Percentiles rank a stretch among this genome's conserved stretches.
These are phyloP conservation scores for Solanum chmielewskii DNA, from an alignment of 257 asterid species.

Conservation along the genomic window DNA sequence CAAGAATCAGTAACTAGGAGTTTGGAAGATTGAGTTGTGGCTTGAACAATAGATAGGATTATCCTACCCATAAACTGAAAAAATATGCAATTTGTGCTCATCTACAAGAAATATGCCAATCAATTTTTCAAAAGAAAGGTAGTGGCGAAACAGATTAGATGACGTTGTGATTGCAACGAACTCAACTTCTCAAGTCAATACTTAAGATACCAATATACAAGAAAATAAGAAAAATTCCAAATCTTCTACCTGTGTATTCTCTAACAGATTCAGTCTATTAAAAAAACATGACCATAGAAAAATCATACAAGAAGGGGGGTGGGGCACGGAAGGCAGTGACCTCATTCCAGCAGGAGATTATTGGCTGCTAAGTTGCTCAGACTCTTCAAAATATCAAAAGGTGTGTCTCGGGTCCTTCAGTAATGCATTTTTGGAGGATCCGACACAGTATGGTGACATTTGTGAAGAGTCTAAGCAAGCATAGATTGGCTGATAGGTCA, in stretches of 20 bases:
- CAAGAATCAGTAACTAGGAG: not conserved
- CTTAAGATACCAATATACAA: not conserved
- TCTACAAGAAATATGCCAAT: not conserved
- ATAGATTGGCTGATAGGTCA: not conserved
- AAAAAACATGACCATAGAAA: not conserved
- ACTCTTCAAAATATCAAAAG: not conserved
- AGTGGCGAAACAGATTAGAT: not conserved
- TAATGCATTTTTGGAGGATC: not conserved
- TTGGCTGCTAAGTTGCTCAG: not conserved
- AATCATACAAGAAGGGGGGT: not conserved
- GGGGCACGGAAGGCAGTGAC: not conserved
- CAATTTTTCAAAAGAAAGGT: not conserved
- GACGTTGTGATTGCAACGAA: not conserved
- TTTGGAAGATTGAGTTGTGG: not conserved
- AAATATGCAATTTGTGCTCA: not conserved
- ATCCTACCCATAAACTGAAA: not conserved
- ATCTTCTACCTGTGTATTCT: not conserved
- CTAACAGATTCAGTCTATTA: not conserved
- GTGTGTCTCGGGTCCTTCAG: not conserved
- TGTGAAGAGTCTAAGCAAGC: not conserved
- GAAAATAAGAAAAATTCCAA: not conserved
- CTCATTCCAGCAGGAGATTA: not conserved
- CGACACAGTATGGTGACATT: not conserved
- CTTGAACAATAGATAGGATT: not conserved
- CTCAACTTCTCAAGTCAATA: not conserved